Base-by-base conservation (phyloP, 495 filamentous ascomycete genomes). In the Cladorrhinum samala region DNA sequence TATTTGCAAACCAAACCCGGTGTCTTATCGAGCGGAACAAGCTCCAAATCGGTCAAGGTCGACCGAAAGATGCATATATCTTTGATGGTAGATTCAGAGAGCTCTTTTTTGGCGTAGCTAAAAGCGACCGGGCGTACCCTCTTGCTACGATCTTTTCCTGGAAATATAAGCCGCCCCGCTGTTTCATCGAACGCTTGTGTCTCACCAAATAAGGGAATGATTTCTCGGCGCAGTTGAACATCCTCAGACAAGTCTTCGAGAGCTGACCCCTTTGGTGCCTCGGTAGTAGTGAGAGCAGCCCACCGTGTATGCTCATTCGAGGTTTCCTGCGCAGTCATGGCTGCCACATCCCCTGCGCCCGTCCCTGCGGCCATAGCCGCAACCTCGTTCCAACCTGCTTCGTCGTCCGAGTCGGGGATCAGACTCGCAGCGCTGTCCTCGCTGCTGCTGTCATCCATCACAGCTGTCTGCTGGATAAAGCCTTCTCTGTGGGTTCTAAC, bases 21-120 rank as follows among this genome's bases (percentile, higher is more conserved):
- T n/a, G 49, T 55, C 27, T 48, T 70, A 57, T 70, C 77, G 55
- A 67, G 73, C 27, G 71, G 68, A 19, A 82, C 60, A 13, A 88
- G 73, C 46, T 82, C 77, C 49, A 87, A 77, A 40, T 84, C 76
- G 39, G 71, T 68, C 46, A 77, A 70, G 17, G 76, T 82, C 44
- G 82, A 81, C 44, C 83, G 81, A 30, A 88, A 64, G 56, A 88
- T 69, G 18, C 52, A 61, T 14, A 59, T 25, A 16, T 62, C 50
- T 37, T 58, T 64, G 21, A 14, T 37, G 19, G 56, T 9, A 21
- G 57, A 37, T 14, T 36, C 19, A 25, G 49, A 47, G 3, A 68
- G 42, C 11, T 33, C 27, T 11, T 6, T 6, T 2, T 33, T n/a
- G 19, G 49, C 52, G n/a, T 49, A 21, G 19, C 9, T 9, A 18